Base-by-base conservation (phyloP, 1,284 basidiomycete genomes). In the Microstroma glucosiphilum region DNA sequence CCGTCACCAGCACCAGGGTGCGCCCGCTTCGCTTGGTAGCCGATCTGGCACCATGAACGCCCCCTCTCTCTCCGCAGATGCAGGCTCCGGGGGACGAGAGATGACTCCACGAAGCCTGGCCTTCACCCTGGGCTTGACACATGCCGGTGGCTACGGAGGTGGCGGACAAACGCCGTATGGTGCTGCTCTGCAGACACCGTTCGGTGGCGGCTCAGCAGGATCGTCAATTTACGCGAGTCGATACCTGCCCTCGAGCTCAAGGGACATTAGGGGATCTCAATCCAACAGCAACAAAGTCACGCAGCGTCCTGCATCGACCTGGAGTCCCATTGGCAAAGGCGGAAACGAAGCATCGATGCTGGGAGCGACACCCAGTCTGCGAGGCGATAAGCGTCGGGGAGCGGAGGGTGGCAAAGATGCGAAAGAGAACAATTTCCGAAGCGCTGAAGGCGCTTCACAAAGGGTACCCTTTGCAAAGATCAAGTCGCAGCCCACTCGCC, bases 191-290 rank as follows among this genome's bases (percentile, higher is more conserved):
- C n/a, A n/a, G n/a, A 30, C 57, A 49, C 57, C 57, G 17, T 40
- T 19, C 6, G 30, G 30, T 4, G 30, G 30, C 30, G 30, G 30
- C 30, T 37, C 30, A 9, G 43, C 57, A 46, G 26, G 13, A 8
- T 57, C 43, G 6, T 57, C 56, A 9, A 40, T 57, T 17, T 58
- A 19, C 46, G n/a, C 25, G 12, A 40, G 23, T 17, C 56, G 46
- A n/a, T 42, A 57, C 46, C 40, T 57, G 2, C n/a, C 46, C 13
- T 58, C 57, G 40, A 40, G 57, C 40, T 57, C 41, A 15, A 57
- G 41, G 25, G 46, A 49, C 23, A 19, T 23, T 4, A 57, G 46
- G 40, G 19, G 13, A 13, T 43, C 13, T 56, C 23, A n/a, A 13
- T 12, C n/a, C 41, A n/a, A 37, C 30, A 37, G 30, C 30, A 37